These are phyloP conservation scores for Boletus sp. DNA, from an alignment of 768 basidiomycete genomes.

Conservation along the genomic window DNA sequence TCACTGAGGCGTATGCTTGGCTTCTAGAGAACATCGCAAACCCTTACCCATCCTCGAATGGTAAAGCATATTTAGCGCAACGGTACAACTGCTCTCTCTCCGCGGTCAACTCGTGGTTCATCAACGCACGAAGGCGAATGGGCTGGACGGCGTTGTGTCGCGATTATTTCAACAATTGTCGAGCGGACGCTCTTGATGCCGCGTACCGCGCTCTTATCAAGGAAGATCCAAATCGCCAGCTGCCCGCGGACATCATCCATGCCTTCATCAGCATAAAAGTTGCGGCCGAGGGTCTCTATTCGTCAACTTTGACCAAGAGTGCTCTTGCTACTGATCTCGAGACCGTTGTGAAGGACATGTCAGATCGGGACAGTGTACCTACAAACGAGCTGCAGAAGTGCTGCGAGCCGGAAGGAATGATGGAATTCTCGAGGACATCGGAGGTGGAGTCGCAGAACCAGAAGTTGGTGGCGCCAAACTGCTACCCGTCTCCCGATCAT, in stretches of 20 bases:
- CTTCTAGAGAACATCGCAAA: slow-evolving; percentile 44
- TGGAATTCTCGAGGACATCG: too few relatives aligned
- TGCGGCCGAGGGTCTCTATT: slow-evolving; percentile 13
- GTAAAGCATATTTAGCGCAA: slow-evolving; percentile 28
- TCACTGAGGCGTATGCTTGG: slow-evolving; percentile 37
- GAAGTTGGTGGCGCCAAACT: too few relatives aligned
- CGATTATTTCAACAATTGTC: slow-evolving; percentile 17
- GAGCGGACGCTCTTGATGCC: slow-evolving; percentile 22
- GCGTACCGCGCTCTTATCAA: slow-evolving; percentile 24
- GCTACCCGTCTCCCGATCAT: too few relatives aligned
- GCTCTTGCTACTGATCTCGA: too few relatives aligned
- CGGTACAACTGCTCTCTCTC: slow-evolving; percentile 22
- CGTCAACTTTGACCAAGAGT: too few relatives aligned
- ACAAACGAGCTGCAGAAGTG: too few relatives aligned
- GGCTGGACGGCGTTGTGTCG: slow-evolving; percentile 47
- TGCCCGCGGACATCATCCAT: neutral
- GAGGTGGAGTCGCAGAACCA: too few relatives aligned
- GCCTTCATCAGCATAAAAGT: slow-evolving; percentile 31
- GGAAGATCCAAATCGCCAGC: slow-evolving; percentile 3
- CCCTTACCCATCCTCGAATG: slow-evolving; percentile 43
- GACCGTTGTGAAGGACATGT: too few relatives aligned
- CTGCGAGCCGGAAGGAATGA: too few relatives aligned
- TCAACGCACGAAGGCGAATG: slow-evolving; percentile 42
- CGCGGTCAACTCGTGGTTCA: slow-evolving; percentile 46
- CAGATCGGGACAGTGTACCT: too few relatives aligned